A percentile compares a stretch with the other conserved stretches of the same genome.
Conservation (phyloP, 208 protist species). For the Blechomonas ayalai region DNA sequence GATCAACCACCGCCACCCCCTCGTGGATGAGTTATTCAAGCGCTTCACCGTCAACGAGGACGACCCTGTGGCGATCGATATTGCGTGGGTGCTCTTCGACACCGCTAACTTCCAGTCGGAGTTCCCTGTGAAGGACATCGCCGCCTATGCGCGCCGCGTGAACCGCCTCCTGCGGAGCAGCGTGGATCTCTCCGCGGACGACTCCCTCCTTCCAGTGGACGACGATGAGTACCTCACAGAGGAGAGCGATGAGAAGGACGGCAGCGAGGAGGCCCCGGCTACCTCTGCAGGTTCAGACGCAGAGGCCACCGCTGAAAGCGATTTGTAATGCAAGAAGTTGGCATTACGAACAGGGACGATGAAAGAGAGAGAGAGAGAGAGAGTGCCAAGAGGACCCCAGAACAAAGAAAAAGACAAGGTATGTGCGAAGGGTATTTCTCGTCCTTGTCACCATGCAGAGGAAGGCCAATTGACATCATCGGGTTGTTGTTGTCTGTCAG, state of each 20-base stretch:
- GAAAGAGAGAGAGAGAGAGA: slow-evolving; percentile 1
- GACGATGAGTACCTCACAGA: slow-evolving; percentile 66
- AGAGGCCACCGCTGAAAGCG: too few species aligned
- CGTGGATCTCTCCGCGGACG: slow-evolving; percentile 69
- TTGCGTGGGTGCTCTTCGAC: slow-evolving; percentile 94
- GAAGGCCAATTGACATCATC: too few species aligned
- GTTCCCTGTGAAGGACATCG: slow-evolving; percentile 85
- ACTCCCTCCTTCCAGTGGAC: slow-evolving; percentile 58
- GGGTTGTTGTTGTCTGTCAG: too few species aligned
- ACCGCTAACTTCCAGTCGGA: slow-evolving; percentile 91
- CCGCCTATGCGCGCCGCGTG: slow-evolving; percentile 77
- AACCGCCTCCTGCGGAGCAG: slow-evolving; percentile 83
- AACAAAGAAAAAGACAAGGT: slow-evolving; percentile 4
- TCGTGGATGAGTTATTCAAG: slow-evolving; percentile 92
- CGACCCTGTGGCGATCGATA: slow-evolving; percentile 82
- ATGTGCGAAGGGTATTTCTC: slow-evolving; percentile 1
- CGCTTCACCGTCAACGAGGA: slow-evolving; percentile 76
- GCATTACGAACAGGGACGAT: slow-evolving; percentile 2
- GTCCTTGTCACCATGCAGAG: too few species aligned
- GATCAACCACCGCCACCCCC: slow-evolving; percentile 97
- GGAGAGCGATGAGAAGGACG: slow-evolving; percentile 8
- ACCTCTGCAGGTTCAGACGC: slow-evolving; percentile 19
- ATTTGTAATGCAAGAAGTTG: slow-evolving; percentile 16
- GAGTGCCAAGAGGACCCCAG: neutral
- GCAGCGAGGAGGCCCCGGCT: slow-evolving; percentile 13